Evolutionary conservation across 148 eudicot genomes (phyloP), one percentile per base, ranked within the genome.

Genomic region (Gaultheria prostrata): DNA sequence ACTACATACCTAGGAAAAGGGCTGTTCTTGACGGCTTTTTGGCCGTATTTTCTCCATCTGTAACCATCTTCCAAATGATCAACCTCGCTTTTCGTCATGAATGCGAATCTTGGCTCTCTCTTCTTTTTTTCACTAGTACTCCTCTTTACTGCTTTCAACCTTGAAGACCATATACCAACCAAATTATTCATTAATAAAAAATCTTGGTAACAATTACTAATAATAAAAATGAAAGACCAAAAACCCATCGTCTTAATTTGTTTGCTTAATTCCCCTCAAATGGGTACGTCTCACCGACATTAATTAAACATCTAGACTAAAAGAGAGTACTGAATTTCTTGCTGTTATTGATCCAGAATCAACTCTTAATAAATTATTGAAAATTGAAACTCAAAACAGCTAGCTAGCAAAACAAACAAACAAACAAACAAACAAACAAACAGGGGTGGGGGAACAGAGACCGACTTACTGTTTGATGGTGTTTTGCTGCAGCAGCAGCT

Each of bases 11-110:
- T 95, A 28, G 98, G 98, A 73, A 92, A 95, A 82, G 94, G 92
- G 87, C 93, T 93, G 89, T 95, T 93, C 79, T 95, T 95, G 39
- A 95, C 98, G 86, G 98, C 95, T 82, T 94, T 94, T 86, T 95
- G 98, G 84, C 98, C 98, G 78, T 95, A 95, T 86, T 95, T 95
- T 84, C 98, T 90, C 98, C 98, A 95, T 82, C 95, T 83, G 84
- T 91, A 95, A 0, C 98, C 98, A 86, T 95, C 98, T 91, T 95
- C 98, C 82, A 95, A 89, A 85, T 93, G 97, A 93, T 95, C 98
- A 80, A 95, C 94, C 54, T 95, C 98, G 80, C 95, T 95, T 91
- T 88, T 95, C 74, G 98, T 95, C 97, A 95, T 93, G 94, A 95
- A 93, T 0, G 98, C 98, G 87, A 92, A 83, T 86, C 94, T 90